Percentiles rank a stretch among this genome's conserved stretches.
Conservation (phyloP, 176 grass and related monocot genomes). For the Cocos nucifera region DNA sequence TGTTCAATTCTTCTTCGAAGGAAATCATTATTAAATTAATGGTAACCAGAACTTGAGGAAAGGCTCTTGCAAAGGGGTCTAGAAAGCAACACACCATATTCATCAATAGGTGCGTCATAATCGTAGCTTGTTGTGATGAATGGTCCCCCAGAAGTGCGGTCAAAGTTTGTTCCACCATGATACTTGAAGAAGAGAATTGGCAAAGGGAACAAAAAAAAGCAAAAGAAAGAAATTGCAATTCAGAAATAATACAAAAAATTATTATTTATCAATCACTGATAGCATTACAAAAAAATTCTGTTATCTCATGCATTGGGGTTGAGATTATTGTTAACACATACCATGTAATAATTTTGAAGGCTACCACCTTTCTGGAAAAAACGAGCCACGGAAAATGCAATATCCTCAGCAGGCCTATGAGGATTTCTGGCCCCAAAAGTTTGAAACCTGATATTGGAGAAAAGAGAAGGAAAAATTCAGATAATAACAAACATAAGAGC, state of each 20-base stretch:
- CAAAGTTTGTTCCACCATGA: slow-evolving; percentile 96
- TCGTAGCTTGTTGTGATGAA: slow-evolving; percentile 99
- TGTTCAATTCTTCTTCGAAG: too few relatives aligned
- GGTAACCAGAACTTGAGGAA: too few relatives aligned
- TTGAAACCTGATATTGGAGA: slow-evolving; percentile 64
- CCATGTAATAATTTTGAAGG: slow-evolving; percentile 95
- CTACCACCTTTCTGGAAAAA: slow-evolving; percentile 93
- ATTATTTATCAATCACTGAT: too few relatives aligned
- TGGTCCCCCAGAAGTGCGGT: slow-evolving; percentile 83
- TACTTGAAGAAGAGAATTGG: slow-evolving; percentile 41
- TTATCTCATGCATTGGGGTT: neutral
- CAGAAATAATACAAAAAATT: too few relatives aligned
- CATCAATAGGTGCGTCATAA: slow-evolving; percentile 99
- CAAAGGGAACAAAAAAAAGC: neutral
- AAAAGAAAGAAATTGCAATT: neutral
- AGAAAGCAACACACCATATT: slow-evolving; percentile 53
- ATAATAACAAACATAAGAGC: neutral
- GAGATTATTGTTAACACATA: slow-evolving; percentile 11
- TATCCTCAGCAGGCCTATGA: slow-evolving; percentile 86
- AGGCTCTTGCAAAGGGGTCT: too few relatives aligned
- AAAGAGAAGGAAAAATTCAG: neutral
- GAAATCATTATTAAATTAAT: too few relatives aligned
- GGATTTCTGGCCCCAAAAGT: slow-evolving; percentile 86
- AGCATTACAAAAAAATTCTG: too few relatives aligned
- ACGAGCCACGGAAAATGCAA: slow-evolving; percentile 88